A percentile compares a stretch with the other conserved stretches of the same genome.
phyloP scores from a whole-genome alignment of 1,139 yeast genomes.

The Hemisphaericaspora xylofermentans region DNA sequence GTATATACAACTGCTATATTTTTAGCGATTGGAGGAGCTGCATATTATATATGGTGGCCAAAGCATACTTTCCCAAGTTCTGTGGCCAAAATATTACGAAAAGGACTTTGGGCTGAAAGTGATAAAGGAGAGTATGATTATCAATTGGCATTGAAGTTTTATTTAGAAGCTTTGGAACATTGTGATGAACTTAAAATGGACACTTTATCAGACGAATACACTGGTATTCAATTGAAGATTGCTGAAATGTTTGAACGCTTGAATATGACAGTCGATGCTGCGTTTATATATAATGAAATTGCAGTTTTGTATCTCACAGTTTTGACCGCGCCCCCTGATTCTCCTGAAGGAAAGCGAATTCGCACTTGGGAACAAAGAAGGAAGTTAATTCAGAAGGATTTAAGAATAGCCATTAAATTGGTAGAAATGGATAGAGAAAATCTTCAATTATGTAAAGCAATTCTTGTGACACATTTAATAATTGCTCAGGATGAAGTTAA shows the following conservation, averaged over 20 bases:
- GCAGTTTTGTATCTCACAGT: slow-evolving; percentile 63
- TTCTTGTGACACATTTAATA: slow-evolving; percentile 60
- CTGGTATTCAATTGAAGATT: slow-evolving; percentile 82
- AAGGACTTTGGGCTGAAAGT: slow-evolving; percentile 83
- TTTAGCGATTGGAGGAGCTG: slow-evolving; percentile 30
- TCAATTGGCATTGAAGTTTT: slow-evolving; percentile 65
- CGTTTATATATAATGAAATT: slow-evolving; percentile 63
- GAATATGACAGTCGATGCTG: slow-evolving; percentile 60
- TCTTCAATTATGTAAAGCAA: slow-evolving; percentile 55
- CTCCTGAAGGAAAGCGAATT: slow-evolving; percentile 22
- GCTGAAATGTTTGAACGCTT: slow-evolving; percentile 83
- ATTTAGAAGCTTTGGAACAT: slow-evolving; percentile 55
- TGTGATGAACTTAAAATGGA: slow-evolving; percentile 48
- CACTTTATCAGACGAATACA: slow-evolving; percentile 46
- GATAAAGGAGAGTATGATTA: slow-evolving; percentile 65
- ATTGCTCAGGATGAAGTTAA: slow-evolving; percentile 58
- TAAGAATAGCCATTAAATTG: slow-evolving; percentile 66
- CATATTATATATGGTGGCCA: slow-evolving; percentile 63
- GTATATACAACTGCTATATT: slow-evolving; percentile 27
- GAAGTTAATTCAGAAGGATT: slow-evolving; percentile 68
- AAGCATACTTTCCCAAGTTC: slow-evolving; percentile 49
- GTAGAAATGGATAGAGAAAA: slow-evolving; percentile 55
- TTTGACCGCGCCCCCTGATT: slow-evolving; percentile 35
- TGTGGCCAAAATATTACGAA: slow-evolving; percentile 69
- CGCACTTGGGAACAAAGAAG: slow-evolving; percentile 39